Evolutionary conservation across 176 grass and related monocot genomes (phyloP), one percentile per base, ranked within the genome.

Genomic region (Dendrocalamus sinicus): DNA sequence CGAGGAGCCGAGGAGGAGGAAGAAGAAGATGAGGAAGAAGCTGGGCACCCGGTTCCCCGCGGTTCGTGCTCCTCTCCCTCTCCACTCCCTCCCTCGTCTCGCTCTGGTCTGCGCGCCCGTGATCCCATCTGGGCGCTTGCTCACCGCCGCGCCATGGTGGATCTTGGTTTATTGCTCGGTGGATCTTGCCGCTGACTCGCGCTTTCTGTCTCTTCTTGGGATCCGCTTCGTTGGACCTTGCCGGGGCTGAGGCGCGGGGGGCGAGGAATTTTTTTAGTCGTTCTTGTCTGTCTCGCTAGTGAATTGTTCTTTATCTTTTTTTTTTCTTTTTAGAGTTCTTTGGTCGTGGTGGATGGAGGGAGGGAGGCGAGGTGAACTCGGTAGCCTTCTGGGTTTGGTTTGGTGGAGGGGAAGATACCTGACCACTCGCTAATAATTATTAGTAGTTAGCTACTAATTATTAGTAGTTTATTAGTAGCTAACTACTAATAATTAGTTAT

Each of bases 11-110:
- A 80, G 73, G 73, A 45, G 32, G 32, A 90, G 43, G 83, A 48
- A 4, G 68, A 61, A 67, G 67, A 88, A 86, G 84, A 99, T 99
- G 96, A 96, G 96, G 92, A 99, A 99, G 96, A 99, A 99, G 88
- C 89, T 99, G 44, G 96, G 94, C 54, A 96, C 96, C 86, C 94
- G 96, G 77, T 99, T 99, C 88, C 96, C 96, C 76, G 96, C 96
- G 89, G 96, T 99, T 82, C 58, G 88, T 84, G 7, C n/a, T 67
- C 75, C 53, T 9, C 23, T 17, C 77, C 55, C 51, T 12, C 15
- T 48, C 35, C 7, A 3, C 20, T 23, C 22, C 22, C 19, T 78
- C 72, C 41, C 59, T 70, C 51, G 8, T 39, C 58, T 69, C 28
- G 40, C 76, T 71, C 59, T 76, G 46, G 67, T 90, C 85, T 48